Base-by-base conservation (phyloP, 768 basidiomycete species). In the Tylopilus intermedius region DNA sequence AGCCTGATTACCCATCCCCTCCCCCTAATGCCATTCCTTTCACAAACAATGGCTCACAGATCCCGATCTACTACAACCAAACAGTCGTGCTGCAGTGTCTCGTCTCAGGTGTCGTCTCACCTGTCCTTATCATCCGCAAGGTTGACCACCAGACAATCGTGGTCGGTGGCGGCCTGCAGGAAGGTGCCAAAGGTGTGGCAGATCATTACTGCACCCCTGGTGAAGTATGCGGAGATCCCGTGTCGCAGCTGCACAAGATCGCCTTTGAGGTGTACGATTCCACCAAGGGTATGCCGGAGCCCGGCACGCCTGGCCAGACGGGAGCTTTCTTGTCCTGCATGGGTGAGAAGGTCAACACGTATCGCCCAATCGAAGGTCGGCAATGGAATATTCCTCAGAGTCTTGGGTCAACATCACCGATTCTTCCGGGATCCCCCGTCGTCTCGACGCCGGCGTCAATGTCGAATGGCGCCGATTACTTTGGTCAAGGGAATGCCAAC, bases 21-120 rank as follows among this genome's bases (percentile, higher is more conserved):
- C 92, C 94, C 24, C 88, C 91, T 11, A 93, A 94, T 58, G 92
- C 90, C 5, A 91, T 95, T 46, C 76, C 88, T 5, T 89, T 90
- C 70, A 84, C 84, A 39, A 85, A 84, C 67, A 88, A 88, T 58
- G 86, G 88, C 1, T 84, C 85, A 4, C 88, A 88, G 62, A 92
- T 91, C 44, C 87, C 93, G 15, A 86, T 98, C 53, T 92, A 94
- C 71, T 98, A 97, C 77, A 98, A 98, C 65, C 90, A 94, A 68
- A 94, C 92, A 1, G 88, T 98, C 44, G 91, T 97, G 29, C 71
- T 98, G 33, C 95, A 98, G 66, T 97, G 94, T 63, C 75, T 95
- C 58, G 89, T 89, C 1, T 95, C 95, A 3, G 95, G 94, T 27
- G 88, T 94, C 40, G 89, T 95, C 61, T 91, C 90, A 53, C 95